Conservation (phyloP, 139 green algal genomes). For the Picochlorum sp. region DNA sequence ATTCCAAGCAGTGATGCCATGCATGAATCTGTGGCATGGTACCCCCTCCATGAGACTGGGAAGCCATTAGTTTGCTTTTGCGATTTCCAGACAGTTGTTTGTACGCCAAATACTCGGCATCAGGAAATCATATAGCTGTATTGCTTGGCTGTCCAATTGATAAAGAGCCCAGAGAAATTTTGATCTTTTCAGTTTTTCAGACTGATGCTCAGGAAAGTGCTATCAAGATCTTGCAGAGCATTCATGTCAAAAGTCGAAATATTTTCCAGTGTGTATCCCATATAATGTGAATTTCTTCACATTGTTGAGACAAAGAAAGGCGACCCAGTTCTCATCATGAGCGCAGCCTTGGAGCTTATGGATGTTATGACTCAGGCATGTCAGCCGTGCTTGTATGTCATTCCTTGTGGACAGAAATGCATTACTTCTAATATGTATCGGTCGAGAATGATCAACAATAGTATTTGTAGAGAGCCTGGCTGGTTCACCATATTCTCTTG, state of each 20-base stretch:
- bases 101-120: neutral
- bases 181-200: neutral
- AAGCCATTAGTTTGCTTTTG: neutral
- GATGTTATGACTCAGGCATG: neutral
- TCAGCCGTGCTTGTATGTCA: neutral
- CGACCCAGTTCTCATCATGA: neutral
- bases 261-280: neutral
- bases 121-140: neutral
- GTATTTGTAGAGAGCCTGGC: constrained; percentile 2
- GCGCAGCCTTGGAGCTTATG: neutral
- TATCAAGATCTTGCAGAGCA: neutral
- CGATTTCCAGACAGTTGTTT: constrained; percentile 1
- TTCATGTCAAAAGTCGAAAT: constrained; percentile 1
- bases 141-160: constrained; percentile 7
- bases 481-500: neutral
- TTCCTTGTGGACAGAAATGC: neutral
- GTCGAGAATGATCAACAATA: constrained; percentile 4
- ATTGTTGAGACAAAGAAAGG: neutral
- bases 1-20: too few species aligned
- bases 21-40: too few species aligned
- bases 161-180: constrained; percentile 3
- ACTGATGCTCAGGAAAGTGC: neutral
- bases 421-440: neutral
- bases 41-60: neutral
- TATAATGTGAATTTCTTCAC: neutral